Base-by-base conservation (phyloP, 306 rosid species). In the Vigna nakashimae region DNA sequence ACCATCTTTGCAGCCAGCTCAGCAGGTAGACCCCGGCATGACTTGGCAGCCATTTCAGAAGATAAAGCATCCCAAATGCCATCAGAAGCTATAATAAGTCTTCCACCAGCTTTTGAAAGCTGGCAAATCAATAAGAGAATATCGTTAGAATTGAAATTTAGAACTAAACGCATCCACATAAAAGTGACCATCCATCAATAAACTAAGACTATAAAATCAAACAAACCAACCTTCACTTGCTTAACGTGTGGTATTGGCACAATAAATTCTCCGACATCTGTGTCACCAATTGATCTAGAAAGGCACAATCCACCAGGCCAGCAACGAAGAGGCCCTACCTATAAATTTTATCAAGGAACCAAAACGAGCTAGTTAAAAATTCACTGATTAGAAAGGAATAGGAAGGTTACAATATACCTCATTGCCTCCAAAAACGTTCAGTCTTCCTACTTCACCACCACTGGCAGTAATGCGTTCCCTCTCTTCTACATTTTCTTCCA, bases 221-320 rank as follows among this genome's bases (percentile, higher is more conserved):
- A 80, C 38, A 48, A 75, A 46, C 75, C 81, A 62, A 94, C 98
- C 98, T 94, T 94, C 85, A 94, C 96, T 89, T 92, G 98, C 87
- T 90, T 94, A 22, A 94, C 97, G 14, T 92, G 84, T 42, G 98
- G 97, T 81, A 94, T 93, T 63, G 98, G 98, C 66, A 94, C 97
- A 77, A 94, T 92, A 84, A 79, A 94, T 81, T 90, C 97, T 63
- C 97, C 96, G 51, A 94, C 88, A 53, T 94, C 98, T 82, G 90
- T 87, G 86, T 94, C 98, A 57, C 98, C 97, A 68, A 92, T 89
- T 22, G 97, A 91, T 83, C 97, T 89, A 68, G 98, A 94, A 79
- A 94, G 93, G 79, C 98, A 94, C 90, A 94, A 83, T 70, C 97
- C 98, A 77, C 98, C 98, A 45, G 98, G 98, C 98, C 98, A 94